Evolutionary conservation across 1,139 yeast species (phyloP).

Genomic region (Sugiyamaella paludigena): DNA sequence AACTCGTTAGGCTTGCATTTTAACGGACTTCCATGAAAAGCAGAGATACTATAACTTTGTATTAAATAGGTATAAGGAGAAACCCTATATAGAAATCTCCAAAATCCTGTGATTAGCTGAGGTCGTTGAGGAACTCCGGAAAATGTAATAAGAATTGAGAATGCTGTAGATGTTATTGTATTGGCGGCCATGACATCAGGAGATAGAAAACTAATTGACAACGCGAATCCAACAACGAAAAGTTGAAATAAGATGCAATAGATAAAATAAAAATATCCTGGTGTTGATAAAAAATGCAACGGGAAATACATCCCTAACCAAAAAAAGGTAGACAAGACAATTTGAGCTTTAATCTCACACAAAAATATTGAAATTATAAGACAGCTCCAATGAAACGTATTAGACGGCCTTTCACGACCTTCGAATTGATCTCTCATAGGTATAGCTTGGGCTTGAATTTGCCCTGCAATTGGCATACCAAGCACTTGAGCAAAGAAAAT

Average conservation of each 20-base stretch:
- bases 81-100: conserved; percentile 56
- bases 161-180: conserved; percentile 46
- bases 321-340: conserved; percentile 36
- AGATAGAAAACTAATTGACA: conserved; percentile 45
- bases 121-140: conserved; percentile 57
- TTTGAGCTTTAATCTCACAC: conserved; percentile 43
- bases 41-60: conserved; percentile 45
- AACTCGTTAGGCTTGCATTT: conserved; percentile 48
- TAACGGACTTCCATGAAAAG: conserved; percentile 45
- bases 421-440: conserved; percentile 53
- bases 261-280: conserved; percentile 46
- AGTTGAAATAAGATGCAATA: conserved; percentile 46
- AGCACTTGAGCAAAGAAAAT: conserved; percentile 55
- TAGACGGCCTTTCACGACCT: conserved; percentile 59
- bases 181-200: conserved; percentile 49
- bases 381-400: conserved; percentile 59
- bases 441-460: conserved; percentile 47
- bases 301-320: conserved; percentile 43
- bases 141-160: conserved; percentile 51
- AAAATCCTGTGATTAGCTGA: conserved; percentile 52
- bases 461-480: conserved; percentile 55
- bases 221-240: conserved; percentile 48
- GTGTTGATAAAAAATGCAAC: conserved; percentile 39
- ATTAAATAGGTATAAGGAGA: conserved; percentile 58
- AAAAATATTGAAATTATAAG: conserved; percentile 42